Base-by-base conservation (phyloP, 2,329 filamentous ascomycete species). In the Penicillium sclerotigenum region DNA sequence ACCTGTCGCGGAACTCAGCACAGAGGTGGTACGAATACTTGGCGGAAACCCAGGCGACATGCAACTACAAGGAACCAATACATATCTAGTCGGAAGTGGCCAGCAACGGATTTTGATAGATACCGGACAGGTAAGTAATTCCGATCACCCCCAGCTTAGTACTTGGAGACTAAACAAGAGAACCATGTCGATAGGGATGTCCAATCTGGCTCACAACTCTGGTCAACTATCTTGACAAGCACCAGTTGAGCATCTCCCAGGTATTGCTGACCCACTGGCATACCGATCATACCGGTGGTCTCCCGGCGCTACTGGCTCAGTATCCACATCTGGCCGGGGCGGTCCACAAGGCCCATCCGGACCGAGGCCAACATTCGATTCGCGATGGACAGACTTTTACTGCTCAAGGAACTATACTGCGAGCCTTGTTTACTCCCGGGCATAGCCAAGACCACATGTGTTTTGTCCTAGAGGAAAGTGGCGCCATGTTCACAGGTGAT, bases 11-110 rank as follows among this genome's bases (percentile, higher is more conserved):
- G 63, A 74, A 36, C 52, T 79, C 50, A 77, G 59, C 33, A 64
- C 64, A 1, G 64, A 74, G 2, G 76, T 79, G 0, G 56, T 77
- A 7, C 73, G 77, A 1, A 58, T 80, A 0, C 65, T 78, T 3
- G 77, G 76, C 0, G 72, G 74, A 29, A 79, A 79, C 48, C 65
- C 75, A 0, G 77, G 77, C 9, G 73, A 75, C 61, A 73, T 75
- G 62, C 52, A 60, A 16, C 55, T 74, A 22, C 73, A 75, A 65
- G 74, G 74, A 1, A 73, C 72, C 5, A 74, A 75, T 56, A 74
- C 71, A 3, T 76, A 69, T 57, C 55, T 76, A 16, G 64, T 75
- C 10, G 73, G 73, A 10, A 74, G 66, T 7, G 73, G 73, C 10
- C 28, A 51, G 20, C 4, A 52, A 11, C 56, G 71, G 16, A 58